Evolutionary conservation across 495 filamentous ascomycete genomes (phyloP).

Genomic region (Parathielavia appendiculata): DNA sequence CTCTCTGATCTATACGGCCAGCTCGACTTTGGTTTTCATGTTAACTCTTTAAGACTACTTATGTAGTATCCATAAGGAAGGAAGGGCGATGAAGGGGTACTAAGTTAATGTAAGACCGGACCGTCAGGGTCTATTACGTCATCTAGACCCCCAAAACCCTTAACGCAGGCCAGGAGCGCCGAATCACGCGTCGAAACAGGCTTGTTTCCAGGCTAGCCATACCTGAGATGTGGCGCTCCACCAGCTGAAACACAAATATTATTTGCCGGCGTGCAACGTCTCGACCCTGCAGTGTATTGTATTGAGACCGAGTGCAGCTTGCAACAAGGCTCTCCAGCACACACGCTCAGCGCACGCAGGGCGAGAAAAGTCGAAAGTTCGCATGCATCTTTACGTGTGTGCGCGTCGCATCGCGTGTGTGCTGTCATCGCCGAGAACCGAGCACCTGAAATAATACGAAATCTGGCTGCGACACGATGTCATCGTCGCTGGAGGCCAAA

Average conservation of each 20-base stretch:
- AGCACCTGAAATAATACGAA: slow-evolving; percentile 7
- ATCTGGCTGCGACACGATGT: slow-evolving; percentile 42
- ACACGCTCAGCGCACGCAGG: not conserved
- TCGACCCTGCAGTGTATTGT: not conserved
- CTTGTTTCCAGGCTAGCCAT: not conserved
- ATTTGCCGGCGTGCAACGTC: not conserved
- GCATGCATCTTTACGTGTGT: not conserved
- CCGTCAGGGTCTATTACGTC: not conserved
- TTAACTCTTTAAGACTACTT: too few relatives aligned
- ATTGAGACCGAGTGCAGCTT: not conserved
- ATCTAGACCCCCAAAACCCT: not conserved
- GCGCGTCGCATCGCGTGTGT: not conserved
- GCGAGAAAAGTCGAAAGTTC: not conserved
- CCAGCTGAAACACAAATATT: not conserved
- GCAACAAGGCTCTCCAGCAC: not conserved
- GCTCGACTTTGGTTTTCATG: not conserved
- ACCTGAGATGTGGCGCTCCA: not conserved
- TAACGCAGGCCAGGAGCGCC: not conserved
- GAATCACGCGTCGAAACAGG: not conserved
- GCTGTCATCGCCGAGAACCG: not conserved
- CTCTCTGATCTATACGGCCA: not conserved
- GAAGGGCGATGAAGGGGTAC: too few relatives aligned
- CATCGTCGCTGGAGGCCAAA: slow-evolving; percentile 80
- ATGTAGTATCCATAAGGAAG: too few relatives aligned
- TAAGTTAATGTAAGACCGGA: too few relatives aligned